Percentiles rank a stretch among this genome's conserved stretches.
Conservation (phyloP, 2,329 filamentous ascomycete species). For the Aplosporella prunicola region DNA sequence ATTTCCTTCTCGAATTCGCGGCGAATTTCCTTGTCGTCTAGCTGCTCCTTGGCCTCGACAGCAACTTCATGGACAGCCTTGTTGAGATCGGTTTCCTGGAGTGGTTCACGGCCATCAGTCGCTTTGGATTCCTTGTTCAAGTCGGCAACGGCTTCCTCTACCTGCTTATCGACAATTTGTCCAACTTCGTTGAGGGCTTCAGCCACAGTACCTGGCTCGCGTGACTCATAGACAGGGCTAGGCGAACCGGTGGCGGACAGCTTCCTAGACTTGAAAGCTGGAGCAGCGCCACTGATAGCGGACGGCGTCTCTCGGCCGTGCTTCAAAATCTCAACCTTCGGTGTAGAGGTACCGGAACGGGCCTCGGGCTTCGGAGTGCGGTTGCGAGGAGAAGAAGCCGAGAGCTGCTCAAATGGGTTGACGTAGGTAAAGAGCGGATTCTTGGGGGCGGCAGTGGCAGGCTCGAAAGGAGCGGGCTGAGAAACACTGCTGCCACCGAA, state of each 20-base stretch:
- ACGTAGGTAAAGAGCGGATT: conserved; percentile 56
- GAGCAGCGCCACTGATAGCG: conserved; percentile 16
- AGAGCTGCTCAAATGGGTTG: conserved; percentile 63
- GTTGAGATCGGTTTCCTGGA: conserved; percentile 42
- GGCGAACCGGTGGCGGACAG: conserved; percentile 15
- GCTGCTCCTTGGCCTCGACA: conserved; percentile 26
- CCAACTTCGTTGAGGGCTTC: conserved; percentile 61
- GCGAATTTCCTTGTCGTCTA: conserved; percentile 46
- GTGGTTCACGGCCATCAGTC: conserved; percentile 33
- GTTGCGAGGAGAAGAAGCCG: conserved; percentile 55
- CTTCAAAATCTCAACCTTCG: conserved; percentile 39
- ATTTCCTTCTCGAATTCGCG: conserved; percentile 45
- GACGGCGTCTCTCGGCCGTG: conserved; percentile 31
- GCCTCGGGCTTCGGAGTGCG: conserved; percentile 40
- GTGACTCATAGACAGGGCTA: conserved; percentile 12
- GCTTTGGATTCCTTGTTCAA: conserved; percentile 34
- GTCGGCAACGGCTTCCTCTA: conserved; percentile 55
- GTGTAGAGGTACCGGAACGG: conserved; percentile 15
- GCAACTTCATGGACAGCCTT: conserved; percentile 21
- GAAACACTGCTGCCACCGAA: conserved; percentile 34
- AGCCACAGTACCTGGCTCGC: conserved; percentile 53
- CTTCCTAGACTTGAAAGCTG: conserved; percentile 30
- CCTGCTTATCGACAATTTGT: conserved; percentile 48
- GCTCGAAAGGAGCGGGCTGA: conserved; percentile 24
- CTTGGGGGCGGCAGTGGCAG: conserved; percentile 26